Conservation (phyloP, 163 green algal species). For the Chlamydomonas reinhardtii region DNA sequence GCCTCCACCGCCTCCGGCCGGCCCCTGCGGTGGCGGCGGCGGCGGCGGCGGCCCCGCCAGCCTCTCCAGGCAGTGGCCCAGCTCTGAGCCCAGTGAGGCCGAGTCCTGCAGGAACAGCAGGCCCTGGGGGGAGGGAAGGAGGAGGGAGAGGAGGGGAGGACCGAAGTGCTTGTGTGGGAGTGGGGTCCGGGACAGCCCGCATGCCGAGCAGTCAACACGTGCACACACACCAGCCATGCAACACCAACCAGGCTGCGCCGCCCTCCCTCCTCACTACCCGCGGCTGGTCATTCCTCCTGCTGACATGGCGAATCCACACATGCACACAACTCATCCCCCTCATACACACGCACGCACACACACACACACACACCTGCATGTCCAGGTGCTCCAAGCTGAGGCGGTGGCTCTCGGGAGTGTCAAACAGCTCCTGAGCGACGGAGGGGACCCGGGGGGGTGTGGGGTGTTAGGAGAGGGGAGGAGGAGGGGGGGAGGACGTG, state of each 20-base stretch:
- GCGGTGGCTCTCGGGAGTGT: background rate
- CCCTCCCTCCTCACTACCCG: no score
- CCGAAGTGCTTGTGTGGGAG: no score
- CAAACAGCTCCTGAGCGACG: slow-evolving; percentile 9
- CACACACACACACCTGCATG: background rate
- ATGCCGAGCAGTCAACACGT: no score
- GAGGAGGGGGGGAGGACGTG: background rate
- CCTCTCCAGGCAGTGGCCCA: background rate
- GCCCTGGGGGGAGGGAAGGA: background rate
- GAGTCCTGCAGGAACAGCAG: slow-evolving; percentile 20
- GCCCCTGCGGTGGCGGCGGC: no score
- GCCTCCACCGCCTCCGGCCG: no score
- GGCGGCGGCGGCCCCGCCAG: background rate
- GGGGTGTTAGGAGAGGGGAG: no score
- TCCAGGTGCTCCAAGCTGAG: slow-evolving; percentile 35
- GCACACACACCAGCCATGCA: no score
- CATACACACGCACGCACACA: background rate
- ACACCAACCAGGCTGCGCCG: no score
- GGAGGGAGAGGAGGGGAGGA: no score
- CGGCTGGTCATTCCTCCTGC: no score
- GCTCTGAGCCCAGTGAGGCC: background rate
- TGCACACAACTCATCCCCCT: background rate
- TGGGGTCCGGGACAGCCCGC: no score
- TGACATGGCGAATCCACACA: no score
- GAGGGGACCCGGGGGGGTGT: background rate